Evolutionary conservation across 1,284 basidiomycete genomes (phyloP), one percentile per base, ranked within the genome.

Genomic region (Gomphus bonarii): DNA sequence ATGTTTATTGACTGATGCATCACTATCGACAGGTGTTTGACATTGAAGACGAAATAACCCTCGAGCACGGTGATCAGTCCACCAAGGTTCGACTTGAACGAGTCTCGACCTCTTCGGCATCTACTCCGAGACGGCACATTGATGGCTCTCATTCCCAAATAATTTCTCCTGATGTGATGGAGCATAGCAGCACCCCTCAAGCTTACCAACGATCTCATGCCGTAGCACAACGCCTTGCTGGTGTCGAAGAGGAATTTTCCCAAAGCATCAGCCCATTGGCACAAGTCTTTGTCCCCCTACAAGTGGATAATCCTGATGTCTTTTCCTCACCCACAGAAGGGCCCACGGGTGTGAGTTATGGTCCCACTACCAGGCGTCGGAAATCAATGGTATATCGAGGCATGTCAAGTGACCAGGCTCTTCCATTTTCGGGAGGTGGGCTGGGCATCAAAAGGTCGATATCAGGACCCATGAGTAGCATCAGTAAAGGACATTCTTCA

Each of bases 11-110:
- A 18, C 18, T 35, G 33, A 35, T 38, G 43, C 43, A 9, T 36
- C 36, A 43, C 22, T 22, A 46, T 63, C 47, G 62, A 30, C 63
- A 89, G 76, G 84, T 95, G 11, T 95, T 95, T 65, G 89, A 93
- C 62, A 77, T 93, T 10, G 87, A 88, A 63, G 81, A 85, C 30
- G 84, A 87, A 61, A 74, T 82, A 11, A 74, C 50, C 66, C 53
- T 61, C 63, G 11, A 65, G 30, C 65, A 64, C 59, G 58, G 58
- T 16, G 62, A 60, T 35, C 16, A 69, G 66, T 35, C 67, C 69
- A n/a, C 68, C 3, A 65, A 65, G 11, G 62, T 44, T 22, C 43
- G 43, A 44, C 20, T 22, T 22, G 8, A 9, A 18, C 18, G 20
- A 11, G 38, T 7, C 38, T 40, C 38, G 38, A 10, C 62, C 4